Evolutionary conservation across 441 rosid species (phyloP).

Genomic region (Euphorbia corollata): DNA sequence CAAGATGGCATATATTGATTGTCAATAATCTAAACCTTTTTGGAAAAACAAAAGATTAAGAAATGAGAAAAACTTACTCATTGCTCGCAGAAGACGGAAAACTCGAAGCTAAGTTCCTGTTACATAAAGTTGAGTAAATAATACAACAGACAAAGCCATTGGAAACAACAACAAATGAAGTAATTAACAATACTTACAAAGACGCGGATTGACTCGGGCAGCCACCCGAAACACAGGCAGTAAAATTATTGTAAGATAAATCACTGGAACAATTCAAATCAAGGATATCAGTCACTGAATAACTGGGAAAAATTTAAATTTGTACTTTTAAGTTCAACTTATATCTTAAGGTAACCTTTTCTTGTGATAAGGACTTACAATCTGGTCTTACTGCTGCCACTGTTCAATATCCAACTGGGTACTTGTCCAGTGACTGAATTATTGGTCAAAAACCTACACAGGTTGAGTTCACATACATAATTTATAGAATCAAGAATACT

Average conservation of each 20-base stretch:
- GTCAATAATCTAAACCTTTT: conserved; percentile 6
- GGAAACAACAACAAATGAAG: background rate
- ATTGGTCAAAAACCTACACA: conserved; percentile 52
- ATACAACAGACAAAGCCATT: conserved; percentile 4
- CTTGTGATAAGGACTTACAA: conserved; percentile 30
- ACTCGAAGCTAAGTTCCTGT: conserved; percentile 69
- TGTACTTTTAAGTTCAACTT: no score
- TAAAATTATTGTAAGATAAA: conserved; percentile 81
- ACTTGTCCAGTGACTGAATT: conserved; percentile 57
- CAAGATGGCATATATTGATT: conserved; percentile 13
- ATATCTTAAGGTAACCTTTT: no score
- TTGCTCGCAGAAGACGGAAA: conserved; percentile 30
- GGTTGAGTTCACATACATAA: background rate
- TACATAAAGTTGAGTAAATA: conserved; percentile 2
- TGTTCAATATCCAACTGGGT: conserved; percentile 36
- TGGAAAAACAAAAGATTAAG: background rate
- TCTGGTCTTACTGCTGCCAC: fast-evolving
- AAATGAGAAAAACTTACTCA: conserved; percentile 39
- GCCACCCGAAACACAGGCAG: conserved; percentile 26
- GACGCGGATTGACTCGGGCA: conserved; percentile 34
- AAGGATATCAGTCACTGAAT: conserved; percentile 1
- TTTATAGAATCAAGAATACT: background rate
- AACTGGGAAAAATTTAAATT: background rate
- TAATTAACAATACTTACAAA: conserved; percentile 38
- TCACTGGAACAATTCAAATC: conserved; percentile 43